A percentile compares a stretch with the other conserved stretches of the same genome.
Conservation (phyloP, 371 early-diverging fungal species). For the Circinella umbellata region DNA sequence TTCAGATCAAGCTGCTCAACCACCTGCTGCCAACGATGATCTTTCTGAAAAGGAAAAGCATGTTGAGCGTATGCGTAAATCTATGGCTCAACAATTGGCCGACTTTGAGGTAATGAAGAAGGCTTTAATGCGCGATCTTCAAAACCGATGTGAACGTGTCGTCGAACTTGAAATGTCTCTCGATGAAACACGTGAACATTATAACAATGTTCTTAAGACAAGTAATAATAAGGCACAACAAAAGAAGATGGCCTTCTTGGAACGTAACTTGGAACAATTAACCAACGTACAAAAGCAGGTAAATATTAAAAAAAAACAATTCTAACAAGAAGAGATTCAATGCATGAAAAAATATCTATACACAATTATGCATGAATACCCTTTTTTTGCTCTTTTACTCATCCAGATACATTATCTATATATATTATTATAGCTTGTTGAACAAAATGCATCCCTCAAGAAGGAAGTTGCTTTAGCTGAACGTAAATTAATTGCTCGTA, state of each 20-base stretch:
- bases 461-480: slow-evolving; percentile 91
- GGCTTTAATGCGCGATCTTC: slow-evolving; percentile 94
- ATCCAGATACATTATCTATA: not conserved
- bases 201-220: slow-evolving; percentile 80
- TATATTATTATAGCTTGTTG: slow-evolving; percentile 69
- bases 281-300: slow-evolving; percentile 91
- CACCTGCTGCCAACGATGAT: slow-evolving; percentile 10
- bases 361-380: too few species aligned
- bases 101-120: slow-evolving; percentile 98
- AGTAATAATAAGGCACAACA: slow-evolving; percentile 86
- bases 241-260: slow-evolving; percentile 94
- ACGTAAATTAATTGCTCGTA: slow-evolving; percentile 87
- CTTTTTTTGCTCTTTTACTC: too few species aligned
- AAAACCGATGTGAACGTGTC: slow-evolving; percentile 93
- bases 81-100: slow-evolving; percentile 87
- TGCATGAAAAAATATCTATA: too few species aligned
- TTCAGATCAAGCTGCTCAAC: not conserved
- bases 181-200: slow-evolving; percentile 92
- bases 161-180: slow-evolving; percentile 94
- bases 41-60: slow-evolving; percentile 75
- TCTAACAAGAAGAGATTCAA: too few species aligned
- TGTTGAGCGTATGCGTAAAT: slow-evolving; percentile 86
- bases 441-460: slow-evolving; percentile 92
- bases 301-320: slow-evolving; percentile 14
- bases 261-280: slow-evolving; percentile 94